phyloP scores from a whole-genome alignment of 176 grass and related monocot genomes.

The Poa annua region DNA sequence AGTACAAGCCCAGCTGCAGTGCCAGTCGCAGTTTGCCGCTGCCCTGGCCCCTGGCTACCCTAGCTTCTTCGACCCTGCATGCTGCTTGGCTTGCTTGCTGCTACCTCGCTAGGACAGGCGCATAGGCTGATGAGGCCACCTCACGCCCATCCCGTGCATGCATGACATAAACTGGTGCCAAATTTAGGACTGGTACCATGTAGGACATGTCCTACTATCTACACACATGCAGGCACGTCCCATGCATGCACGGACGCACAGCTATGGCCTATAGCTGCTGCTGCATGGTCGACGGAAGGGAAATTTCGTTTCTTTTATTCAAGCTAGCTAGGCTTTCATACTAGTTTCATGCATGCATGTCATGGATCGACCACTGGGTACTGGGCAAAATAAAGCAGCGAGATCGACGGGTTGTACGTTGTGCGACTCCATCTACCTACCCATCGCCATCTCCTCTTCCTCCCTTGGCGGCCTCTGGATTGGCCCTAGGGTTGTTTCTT shows the following conservation, averaged over 20 bases:
- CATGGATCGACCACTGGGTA: background rate
- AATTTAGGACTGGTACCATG: conserved; percentile 3
- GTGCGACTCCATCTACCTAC: conserved; percentile 7
- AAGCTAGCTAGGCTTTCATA: background rate
- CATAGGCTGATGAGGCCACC: conserved; percentile 16
- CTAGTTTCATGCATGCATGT: background rate
- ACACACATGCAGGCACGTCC: no score
- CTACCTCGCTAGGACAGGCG: no score
- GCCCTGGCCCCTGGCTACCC: background rate
- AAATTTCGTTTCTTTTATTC: background rate
- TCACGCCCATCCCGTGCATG: background rate
- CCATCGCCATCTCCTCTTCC: background rate
- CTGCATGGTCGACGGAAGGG: background rate
- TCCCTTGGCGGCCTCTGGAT: background rate
- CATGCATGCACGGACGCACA: background rate
- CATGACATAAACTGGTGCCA: conserved; percentile 26
- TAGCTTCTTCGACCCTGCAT: background rate
- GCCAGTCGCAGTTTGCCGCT: conserved; percentile 52
- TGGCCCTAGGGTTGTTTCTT: conserved; percentile 15
- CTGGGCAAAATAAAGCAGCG: background rate
- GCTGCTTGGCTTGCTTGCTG: no score
- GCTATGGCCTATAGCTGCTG: background rate
- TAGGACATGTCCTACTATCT: no score
- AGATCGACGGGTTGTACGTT: background rate
- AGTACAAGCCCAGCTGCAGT: conserved; percentile 61